phyloP scores from a whole-genome alignment of 495 filamentous ascomycete genomes.

The Aspergillus olivimuriae region DNA sequence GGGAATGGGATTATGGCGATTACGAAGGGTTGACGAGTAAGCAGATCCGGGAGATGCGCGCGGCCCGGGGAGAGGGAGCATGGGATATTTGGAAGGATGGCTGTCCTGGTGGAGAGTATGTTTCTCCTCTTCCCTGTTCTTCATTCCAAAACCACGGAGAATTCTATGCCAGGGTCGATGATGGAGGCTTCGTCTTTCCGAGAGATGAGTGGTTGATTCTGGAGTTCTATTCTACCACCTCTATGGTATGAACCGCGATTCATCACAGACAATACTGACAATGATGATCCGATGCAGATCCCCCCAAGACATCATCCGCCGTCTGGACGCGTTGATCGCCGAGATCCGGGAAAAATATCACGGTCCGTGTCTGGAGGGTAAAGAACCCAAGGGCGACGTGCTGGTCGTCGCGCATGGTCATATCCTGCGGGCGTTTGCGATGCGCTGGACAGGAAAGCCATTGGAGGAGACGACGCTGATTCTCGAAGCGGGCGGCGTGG shows the following conservation, averaged over 20 bases:
- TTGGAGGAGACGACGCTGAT: slow-evolving; percentile 48
- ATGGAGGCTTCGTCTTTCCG: too few species aligned
- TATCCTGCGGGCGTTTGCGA: slow-evolving; percentile 82
- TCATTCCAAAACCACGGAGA: too few species aligned
- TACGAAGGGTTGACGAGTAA: slow-evolving; percentile 85
- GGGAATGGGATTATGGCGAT: slow-evolving; percentile 94
- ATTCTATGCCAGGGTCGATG: too few species aligned
- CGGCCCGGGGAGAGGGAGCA: slow-evolving; percentile 23
- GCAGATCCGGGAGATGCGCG: slow-evolving; percentile 57
- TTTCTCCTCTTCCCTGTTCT: slow-evolving; percentile 9
- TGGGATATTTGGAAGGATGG: slow-evolving; percentile 89
- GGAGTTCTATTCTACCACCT: not conserved
- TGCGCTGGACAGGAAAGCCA: slow-evolving; percentile 73
- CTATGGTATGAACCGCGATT: not conserved
- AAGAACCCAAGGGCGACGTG: slow-evolving; percentile 48
- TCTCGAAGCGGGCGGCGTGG: slow-evolving; percentile 78
- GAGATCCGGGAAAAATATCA: slow-evolving; percentile 62
- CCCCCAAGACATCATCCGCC: slow-evolving; percentile 57
- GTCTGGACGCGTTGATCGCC: slow-evolving; percentile 68
- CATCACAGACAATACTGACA: too few species aligned
- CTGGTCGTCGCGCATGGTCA: slow-evolving; percentile 78
- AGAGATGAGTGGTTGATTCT: not conserved
- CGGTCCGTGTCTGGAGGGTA: slow-evolving; percentile 25
- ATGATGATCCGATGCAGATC: too few species aligned
- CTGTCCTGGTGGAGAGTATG: slow-evolving; percentile 62